Evolutionary conservation across 495 filamentous ascomycete genomes (phyloP), one percentile per base, ranked within the genome.

Genomic region (Penicillium paxilli): DNA sequence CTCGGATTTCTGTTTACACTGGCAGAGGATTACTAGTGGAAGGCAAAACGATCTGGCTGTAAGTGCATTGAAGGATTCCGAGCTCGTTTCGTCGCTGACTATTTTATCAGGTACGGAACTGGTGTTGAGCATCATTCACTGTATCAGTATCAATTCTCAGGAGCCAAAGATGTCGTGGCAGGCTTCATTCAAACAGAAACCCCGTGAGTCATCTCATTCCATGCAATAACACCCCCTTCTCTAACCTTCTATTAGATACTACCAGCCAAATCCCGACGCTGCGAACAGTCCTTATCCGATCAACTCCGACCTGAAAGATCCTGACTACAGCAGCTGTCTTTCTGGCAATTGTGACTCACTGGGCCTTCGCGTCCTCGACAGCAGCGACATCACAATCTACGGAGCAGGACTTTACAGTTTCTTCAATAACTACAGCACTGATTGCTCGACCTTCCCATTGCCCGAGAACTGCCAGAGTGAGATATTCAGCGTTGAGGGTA

Each of bases 151-250:
- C 87, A 94, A 54, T 74, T 94, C 57, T 71, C 77, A 45, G 81
- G 80, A 42, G 88, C 89, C 4, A 73, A 81, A 59, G 85, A 89
- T 55, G 75, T 93, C 47, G 87, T 85, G 63, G 85, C 83, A 66
- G 87, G 87, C 17, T 82, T 87, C 66, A 86, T 93, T 62, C 91
- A 96, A 60, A 91, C 91, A 7, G 91, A 95, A 69, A 91, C 91
- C 1, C 88, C 87, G 48, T 73, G 45, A 60, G 70, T 64, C 40
- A 42, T 23, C 40, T 12, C 20, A 42, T 16, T 11, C n/a, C 4
- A 5, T 14, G 6, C 33, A n/a, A n/a, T n/a, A 7, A 7, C 10
- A 16, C 14, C 10, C 8, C n/a, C 4, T 16, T 37, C 14, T 14
- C 40, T 23, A 23, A 23, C 22, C 16, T 11, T 24, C 23, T 28